Evolutionary conservation across 208 protist species (phyloP), one percentile per base, ranked within the genome.

Genomic region (Trypanosoma vivax): DNA sequence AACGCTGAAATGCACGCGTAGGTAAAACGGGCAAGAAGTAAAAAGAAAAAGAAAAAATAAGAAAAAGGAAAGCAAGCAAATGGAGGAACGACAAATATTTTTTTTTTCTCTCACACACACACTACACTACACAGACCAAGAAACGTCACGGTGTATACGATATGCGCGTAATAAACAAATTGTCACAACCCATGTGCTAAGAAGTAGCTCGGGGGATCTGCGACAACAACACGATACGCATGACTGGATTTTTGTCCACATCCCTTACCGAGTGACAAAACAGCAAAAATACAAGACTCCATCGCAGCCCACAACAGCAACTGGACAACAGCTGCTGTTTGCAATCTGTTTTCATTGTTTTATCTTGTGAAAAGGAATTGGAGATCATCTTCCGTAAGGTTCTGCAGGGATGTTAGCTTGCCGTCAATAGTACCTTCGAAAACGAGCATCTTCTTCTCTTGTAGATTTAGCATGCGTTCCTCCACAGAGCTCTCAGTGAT

Each of bases 361-460:
- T 78, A 95, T 11, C 79, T 66, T 11, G 83, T 91, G 50, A 96
- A 96, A 25, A 96, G 64, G 47, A 96, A 96, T 48, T 88, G 75
- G 39, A 96, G 56, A 58, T 96, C 90, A 42, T 96, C 86, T 42
- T 79, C 73, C 13, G 71, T 77, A 33, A 96, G 73, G 46, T 85
- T 78, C 46, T 78, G 80, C 19, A 96, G 70, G 0, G 86, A 86
- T 47, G 71, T 73, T 47, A 87, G 49, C 48, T 88, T 89, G n/a
- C 86, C 83, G 66, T 96, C 90, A n/a, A 96, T 80, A 4, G 90
- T 96, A 30, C 90, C 90, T 54, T 94, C 86, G 54, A 96, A 93
- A 23, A 96, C 90, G 27, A 96, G 82, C 84, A 92, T 91, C 60
- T 98, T 98, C 55, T 90, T 95, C 24, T 92, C 80, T 64, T 97